These are phyloP conservation scores for Quercus lobata DNA, from an alignment of 331 rosid genomes.

Conservation along the genomic window DNA sequence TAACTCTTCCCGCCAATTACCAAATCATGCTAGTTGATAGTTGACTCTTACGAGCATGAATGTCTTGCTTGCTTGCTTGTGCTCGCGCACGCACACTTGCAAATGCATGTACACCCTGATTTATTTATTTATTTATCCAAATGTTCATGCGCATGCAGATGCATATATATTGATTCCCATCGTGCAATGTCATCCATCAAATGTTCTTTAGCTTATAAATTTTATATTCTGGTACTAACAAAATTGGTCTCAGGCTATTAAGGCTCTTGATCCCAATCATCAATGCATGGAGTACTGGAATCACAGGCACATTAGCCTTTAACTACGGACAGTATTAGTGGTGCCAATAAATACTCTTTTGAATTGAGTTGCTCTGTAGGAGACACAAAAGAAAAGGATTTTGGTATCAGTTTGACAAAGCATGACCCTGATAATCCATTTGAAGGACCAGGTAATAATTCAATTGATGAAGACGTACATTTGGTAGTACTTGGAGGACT, in stretches of 20 bases:
- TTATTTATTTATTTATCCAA: not conserved
- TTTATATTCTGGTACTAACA: not conserved
- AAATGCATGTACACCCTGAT: not conserved
- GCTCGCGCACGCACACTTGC: not conserved
- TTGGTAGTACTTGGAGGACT: constrained; percentile 33
- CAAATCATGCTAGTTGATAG: not conserved
- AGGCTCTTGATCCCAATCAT: constrained; percentile 68
- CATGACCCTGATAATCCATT: constrained; percentile 19
- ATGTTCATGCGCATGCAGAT: not conserved
- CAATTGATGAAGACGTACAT: constrained; percentile 33
- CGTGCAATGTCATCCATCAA: not conserved
- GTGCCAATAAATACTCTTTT: constrained; percentile 18
- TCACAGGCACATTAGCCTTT: constrained; percentile 30
- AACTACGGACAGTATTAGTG: constrained; percentile 11
- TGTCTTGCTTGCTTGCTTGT: not conserved
- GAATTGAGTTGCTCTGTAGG: constrained; percentile 30
- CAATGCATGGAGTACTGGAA: constrained; percentile 78
- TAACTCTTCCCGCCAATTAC: no score
- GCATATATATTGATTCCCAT: not conserved
- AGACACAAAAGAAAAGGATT: constrained; percentile 26
- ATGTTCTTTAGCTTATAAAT: not conserved
- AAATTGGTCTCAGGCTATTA: constrained; percentile 55
- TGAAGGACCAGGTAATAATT: constrained; percentile 13
- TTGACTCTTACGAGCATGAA: not conserved
- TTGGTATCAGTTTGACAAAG: constrained; percentile 41